These are phyloP conservation scores for Populus tremula DNA, from an alignment of 345 rosid species.

Conservation along the genomic window DNA sequence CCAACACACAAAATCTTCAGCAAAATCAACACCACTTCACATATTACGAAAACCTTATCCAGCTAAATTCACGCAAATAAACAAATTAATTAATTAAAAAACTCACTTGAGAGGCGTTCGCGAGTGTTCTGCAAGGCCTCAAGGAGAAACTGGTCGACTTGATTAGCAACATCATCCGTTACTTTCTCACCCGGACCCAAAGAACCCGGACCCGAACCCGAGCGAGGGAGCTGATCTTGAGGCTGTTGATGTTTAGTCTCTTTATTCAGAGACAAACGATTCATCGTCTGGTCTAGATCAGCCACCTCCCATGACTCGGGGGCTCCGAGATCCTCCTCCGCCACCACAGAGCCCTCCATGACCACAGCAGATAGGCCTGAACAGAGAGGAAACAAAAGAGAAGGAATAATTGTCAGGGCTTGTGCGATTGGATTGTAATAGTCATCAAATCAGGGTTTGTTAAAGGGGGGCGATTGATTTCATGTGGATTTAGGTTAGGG, in stretches of 20 bases:
- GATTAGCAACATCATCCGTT: slow-evolving; percentile 40
- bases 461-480: slow-evolving; percentile 2
- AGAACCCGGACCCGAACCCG: background rate
- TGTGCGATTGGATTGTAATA: background rate
- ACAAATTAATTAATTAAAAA: background rate
- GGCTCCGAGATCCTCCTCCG: slow-evolving; percentile 69
- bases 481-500: slow-evolving; percentile 20
- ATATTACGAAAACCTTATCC: background rate
- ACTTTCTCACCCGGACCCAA: slow-evolving; percentile 15
- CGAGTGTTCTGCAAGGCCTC: slow-evolving; percentile 79
- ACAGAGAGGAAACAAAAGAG: background rate
- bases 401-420: slow-evolving; percentile 13
- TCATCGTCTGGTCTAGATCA: slow-evolving; percentile 70
- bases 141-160: slow-evolving; percentile 75
- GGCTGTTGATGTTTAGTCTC: slow-evolving; percentile 15
- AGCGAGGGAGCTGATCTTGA: background rate
- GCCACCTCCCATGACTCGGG: slow-evolving; percentile 89
- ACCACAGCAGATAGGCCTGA: background rate
- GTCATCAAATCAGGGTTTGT: slow-evolving; percentile 2
- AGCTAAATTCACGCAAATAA: background rate
- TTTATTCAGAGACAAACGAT: slow-evolving; percentile 50
- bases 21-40: background rate
- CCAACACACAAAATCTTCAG: background rate
- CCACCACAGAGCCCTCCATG: slow-evolving; percentile 72
- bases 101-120: slow-evolving; percentile 69